Conservation (phyloP, 257 asterid species). For the Jacaranda copaia region DNA sequence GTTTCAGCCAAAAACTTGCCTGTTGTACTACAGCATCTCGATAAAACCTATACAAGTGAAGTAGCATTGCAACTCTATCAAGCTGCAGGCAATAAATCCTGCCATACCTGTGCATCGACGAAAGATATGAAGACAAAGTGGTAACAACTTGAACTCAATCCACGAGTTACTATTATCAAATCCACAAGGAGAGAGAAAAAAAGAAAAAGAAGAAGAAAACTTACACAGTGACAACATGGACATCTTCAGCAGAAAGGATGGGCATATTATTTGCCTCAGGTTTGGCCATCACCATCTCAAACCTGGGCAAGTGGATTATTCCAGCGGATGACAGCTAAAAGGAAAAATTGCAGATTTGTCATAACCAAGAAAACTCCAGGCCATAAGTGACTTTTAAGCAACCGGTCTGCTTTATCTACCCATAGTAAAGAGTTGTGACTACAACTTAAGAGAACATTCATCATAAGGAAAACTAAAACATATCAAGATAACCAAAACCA, state of each 20-base stretch:
- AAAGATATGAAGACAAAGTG: slow-evolving; percentile 35
- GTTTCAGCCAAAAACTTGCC: slow-evolving; percentile 52
- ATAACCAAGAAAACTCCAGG: slow-evolving; percentile 30
- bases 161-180: neutral
- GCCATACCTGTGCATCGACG: slow-evolving; percentile 76
- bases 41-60: slow-evolving; percentile 85
- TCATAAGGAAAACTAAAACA: neutral
- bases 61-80: slow-evolving; percentile 87
- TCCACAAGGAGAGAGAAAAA: neutral
- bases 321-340: slow-evolving; percentile 88
- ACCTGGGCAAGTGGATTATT: slow-evolving; percentile 83
- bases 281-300: slow-evolving; percentile 89
- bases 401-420: neutral
- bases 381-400: neutral
- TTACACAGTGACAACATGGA: slow-evolving; percentile 87
- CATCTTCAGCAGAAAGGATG: slow-evolving; percentile 85
- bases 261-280: slow-evolving; percentile 80
- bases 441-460: neutral
- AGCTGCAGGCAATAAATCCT: slow-evolving; percentile 97
- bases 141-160: slow-evolving; percentile 32
- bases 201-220: slow-evolving; percentile 29
- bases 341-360: slow-evolving; percentile 38
- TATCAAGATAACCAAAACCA: slow-evolving; percentile 25
- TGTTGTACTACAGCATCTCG: slow-evolving; percentile 94
- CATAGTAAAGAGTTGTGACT: neutral